A percentile compares a stretch with the other conserved stretches of the same genome.
Evolutionary conservation across 768 basidiomycete genomes (phyloP).

Genomic region (Tulasnella calospora): DNA sequence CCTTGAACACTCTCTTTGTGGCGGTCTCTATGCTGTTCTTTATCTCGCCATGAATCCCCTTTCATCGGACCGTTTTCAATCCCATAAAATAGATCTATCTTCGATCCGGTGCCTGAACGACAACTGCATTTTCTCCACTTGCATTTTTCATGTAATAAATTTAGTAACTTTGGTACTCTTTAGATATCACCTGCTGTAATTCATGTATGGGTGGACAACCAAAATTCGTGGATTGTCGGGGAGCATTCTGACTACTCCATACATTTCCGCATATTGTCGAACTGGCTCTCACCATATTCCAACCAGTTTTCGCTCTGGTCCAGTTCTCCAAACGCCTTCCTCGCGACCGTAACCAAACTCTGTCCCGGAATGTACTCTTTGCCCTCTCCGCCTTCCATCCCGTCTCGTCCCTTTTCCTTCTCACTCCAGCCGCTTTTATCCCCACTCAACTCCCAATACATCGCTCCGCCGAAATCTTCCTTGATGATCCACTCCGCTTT

Average conservation of each 20-base stretch:
- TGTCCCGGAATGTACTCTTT: slow-evolving; percentile 66
- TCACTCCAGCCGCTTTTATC: slow-evolving; percentile 70
- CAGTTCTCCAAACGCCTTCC: slow-evolving; percentile 69
- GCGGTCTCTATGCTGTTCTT: neutral
- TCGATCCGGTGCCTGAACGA: neutral
- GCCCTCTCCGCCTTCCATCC: slow-evolving; percentile 51
- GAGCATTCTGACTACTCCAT: slow-evolving; percentile 39
- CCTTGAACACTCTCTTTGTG: neutral
- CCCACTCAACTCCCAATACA: slow-evolving; percentile 52
- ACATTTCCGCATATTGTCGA: slow-evolving; percentile 71
- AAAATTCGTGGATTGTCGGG: neutral
- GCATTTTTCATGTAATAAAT: neutral
- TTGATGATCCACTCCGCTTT: slow-evolving; percentile 78
- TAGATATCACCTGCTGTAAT: neutral
- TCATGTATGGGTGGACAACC: neutral
- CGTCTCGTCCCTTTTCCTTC: slow-evolving; percentile 61
- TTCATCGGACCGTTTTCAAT: neutral
- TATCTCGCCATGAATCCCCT: neutral
- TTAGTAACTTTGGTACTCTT: neutral
- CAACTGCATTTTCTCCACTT: neutral
- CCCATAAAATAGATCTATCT: neutral
- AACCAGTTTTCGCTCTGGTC: slow-evolving; percentile 79
- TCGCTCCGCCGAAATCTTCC: slow-evolving; percentile 78
- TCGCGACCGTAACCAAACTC: slow-evolving; percentile 70
- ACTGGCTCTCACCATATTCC: slow-evolving; percentile 66